Conservation (phyloP, 441 rosid species). For the Omphalea diandra region DNA sequence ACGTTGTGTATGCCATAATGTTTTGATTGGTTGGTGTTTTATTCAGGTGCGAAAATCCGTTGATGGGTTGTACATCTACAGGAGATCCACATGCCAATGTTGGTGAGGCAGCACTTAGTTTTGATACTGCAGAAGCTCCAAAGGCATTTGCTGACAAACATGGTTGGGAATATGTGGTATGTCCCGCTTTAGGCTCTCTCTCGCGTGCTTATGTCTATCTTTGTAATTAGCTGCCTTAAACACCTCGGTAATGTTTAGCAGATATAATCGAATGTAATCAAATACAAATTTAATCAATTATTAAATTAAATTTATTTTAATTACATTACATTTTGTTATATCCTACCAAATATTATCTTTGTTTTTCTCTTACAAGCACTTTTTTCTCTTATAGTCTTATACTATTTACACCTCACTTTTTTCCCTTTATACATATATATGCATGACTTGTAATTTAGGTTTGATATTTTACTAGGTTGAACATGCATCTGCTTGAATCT, state of each 20-base stretch:
- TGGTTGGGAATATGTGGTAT: conserved; percentile 85
- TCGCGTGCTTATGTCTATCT: not conserved
- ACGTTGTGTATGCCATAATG: not conserved
- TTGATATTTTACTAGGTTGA: too few species aligned
- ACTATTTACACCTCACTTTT: not conserved
- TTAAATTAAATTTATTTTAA: too few species aligned
- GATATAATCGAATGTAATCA: too few species aligned
- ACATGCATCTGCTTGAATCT: too few species aligned
- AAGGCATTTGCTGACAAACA: conserved; percentile 78
- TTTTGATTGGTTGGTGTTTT: not conserved
- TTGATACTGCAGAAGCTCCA: conserved; percentile 77
- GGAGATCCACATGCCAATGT: conserved; percentile 95
- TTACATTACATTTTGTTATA: too few species aligned
- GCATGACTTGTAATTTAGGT: not conserved
- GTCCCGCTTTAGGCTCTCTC: conserved; percentile 5
- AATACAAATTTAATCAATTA: too few species aligned
- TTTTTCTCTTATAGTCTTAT: too few species aligned
- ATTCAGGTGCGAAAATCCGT: conserved; percentile 91
- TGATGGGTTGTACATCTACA: conserved; percentile 98
- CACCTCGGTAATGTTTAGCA: too few species aligned
- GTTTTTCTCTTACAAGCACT: not conserved
- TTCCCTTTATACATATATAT: not conserved
- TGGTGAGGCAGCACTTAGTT: conserved; percentile 70
- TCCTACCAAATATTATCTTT: too few species aligned
- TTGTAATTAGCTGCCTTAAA: not conserved